Evolutionary conservation across 495 filamentous ascomycete genomes (phyloP), one percentile per base, ranked within the genome.

Genomic region (Geoglossum glabrum): DNA sequence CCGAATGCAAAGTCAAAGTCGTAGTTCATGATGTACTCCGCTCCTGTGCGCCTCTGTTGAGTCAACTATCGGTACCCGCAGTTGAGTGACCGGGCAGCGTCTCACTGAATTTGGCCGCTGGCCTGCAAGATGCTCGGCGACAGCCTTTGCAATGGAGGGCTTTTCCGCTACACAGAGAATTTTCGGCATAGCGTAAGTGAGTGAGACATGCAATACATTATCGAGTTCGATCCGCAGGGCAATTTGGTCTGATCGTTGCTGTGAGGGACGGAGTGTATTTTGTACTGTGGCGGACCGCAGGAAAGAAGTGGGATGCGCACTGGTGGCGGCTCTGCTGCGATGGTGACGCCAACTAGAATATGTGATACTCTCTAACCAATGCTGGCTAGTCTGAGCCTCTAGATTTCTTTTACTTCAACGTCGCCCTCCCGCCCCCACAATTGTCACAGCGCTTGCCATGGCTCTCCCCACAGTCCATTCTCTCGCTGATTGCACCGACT

Each of bases 101-200:
- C 80, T 69, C 72, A 93, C 89, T 40, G 76, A 80, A 66, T 78
- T 76, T 56, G 82, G 76, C 27, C 73, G 68, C 51, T 87, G 86
- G 55, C 87, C 88, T 23, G 84, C 83, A 52, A 98, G 75, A 71
- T 96, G 90, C 54, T 80, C 77, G 33, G 92, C 84, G 54, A 98
- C 93, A 47, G 92, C 87, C 70, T 88, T 95, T 55, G 92, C 85
- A 58, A 98, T 97, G 34, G 90, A 90, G 56, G 89, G 89, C 71
- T 98, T 98, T 66, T 98, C 92, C 57, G 92, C 92, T 61, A 98
- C 89, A 66, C 93, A 97, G 27, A 98, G 76, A 60, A 94, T 81
- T 75, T 68, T 75, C 77, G 49, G 26, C 40, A 45, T 45, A 21
- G 11, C n/a, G 17, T 45, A 45, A 21, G 23, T 45, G n/a, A 3